phyloP scores from a whole-genome alignment of 2,329 filamentous ascomycete species.

The Eurotiales sp. region DNA sequence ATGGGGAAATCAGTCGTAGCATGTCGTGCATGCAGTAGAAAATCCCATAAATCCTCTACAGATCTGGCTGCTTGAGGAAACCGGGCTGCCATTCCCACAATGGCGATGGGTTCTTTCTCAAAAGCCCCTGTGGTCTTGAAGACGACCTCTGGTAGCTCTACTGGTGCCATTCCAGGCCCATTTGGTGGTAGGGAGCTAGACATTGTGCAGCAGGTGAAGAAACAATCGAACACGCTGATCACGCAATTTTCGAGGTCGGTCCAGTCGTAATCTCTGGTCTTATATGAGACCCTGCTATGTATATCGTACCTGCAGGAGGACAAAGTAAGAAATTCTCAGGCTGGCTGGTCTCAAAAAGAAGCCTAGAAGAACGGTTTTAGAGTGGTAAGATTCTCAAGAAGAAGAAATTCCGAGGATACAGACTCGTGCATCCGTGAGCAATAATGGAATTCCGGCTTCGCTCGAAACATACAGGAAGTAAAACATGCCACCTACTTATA shows the following conservation, averaged over 20 bases:
- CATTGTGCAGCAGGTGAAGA: too few relatives aligned
- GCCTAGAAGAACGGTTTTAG: too few relatives aligned
- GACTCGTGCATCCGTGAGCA: too few relatives aligned
- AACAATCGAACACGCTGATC: not conserved
- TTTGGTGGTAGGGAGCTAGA: not conserved
- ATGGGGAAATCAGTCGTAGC: conserved; percentile 32
- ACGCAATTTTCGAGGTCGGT: not conserved
- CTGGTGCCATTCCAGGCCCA: not conserved
- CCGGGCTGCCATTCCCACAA: conserved; percentile 32
- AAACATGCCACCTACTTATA: too few relatives aligned
- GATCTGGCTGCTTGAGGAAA: conserved; percentile 31
- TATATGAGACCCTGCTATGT: not conserved
- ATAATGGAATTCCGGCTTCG: too few relatives aligned
- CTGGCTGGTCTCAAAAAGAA: too few relatives aligned
- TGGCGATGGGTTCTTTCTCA: conserved; percentile 26
- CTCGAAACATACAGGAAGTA: too few relatives aligned
- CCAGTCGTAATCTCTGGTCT: not conserved
- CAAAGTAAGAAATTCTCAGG: not conserved
- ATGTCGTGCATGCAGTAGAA: conserved; percentile 28
- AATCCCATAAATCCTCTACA: conserved; percentile 31
- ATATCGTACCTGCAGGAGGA: not conserved
- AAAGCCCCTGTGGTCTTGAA: conserved; percentile 1
- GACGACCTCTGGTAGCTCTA: not conserved
- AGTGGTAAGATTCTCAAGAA: too few relatives aligned
- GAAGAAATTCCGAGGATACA: too few relatives aligned